These are phyloP conservation scores for Nemania sp. DNA, from an alignment of 2,329 filamentous ascomycete genomes.

Conservation along the genomic window DNA sequence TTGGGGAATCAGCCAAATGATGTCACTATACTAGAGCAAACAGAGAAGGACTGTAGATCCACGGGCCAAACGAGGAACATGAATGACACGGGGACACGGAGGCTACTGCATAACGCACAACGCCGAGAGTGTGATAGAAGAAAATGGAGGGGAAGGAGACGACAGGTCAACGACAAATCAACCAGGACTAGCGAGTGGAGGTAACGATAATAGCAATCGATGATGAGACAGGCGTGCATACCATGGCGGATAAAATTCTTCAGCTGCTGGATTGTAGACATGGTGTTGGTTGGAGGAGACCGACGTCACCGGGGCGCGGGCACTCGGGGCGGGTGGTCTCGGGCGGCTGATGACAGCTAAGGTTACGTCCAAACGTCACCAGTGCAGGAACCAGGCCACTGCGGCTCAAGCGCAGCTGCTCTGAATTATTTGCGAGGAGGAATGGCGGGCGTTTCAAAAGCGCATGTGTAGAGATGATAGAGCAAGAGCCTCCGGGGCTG, in stretches of 20 bases:
- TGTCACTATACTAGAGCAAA: constrained; percentile 39
- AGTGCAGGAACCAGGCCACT: constrained; percentile 15
- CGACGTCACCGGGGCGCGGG: constrained; percentile 31
- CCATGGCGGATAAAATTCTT: constrained; percentile 98
- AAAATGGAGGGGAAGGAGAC: constrained; percentile 12
- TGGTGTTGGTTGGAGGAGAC: constrained; percentile 40
- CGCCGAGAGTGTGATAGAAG: background rate
- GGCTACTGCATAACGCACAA: background rate
- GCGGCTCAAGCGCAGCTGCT: constrained; percentile 16
- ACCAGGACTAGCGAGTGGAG: constrained; percentile 1
- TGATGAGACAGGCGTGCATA: constrained; percentile 34
- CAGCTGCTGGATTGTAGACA: constrained; percentile 86
- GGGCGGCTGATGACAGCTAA: constrained; percentile 10
- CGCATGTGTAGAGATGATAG: constrained; percentile 1
- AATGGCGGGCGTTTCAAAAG: background rate
- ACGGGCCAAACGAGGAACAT: constrained; percentile 7
- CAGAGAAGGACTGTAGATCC: constrained; percentile 19
- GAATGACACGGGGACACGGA: background rate
- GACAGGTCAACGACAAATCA: background rate
- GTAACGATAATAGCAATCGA: constrained; percentile 29
- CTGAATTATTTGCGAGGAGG: background rate
- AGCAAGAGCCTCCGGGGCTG: background rate
- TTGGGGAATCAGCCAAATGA: constrained; percentile 30
- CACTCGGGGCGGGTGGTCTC: constrained; percentile 11
- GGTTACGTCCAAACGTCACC: constrained; percentile 23